Evolutionary conservation across 1,139 yeast species (phyloP), one percentile per base, ranked within the genome.

Genomic region (Candida tunisiensis): DNA sequence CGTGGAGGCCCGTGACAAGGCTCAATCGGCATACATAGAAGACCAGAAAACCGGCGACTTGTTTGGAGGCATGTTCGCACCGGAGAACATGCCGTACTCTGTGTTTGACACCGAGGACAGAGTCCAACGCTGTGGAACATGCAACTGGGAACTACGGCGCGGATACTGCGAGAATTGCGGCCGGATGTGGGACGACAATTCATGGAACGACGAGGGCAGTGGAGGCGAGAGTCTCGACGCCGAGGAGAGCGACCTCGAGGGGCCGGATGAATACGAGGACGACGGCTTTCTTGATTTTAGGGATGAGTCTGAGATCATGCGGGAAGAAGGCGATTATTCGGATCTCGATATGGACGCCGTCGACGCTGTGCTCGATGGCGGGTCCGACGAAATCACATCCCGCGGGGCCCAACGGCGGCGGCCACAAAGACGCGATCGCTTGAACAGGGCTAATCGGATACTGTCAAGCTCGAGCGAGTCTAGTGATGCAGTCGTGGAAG

Each of bases 81-180:
- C n/a, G n/a, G n/a, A n/a, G n/a, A n/a, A n/a, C n/a, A n/a, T 4
- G 22, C 22, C 4, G 15, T 20, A 6, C 19, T 70, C 73, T 0
- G 45, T 64, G 14, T 54, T 73, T 3, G 79, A 69, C 35, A 63
- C 58, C 28, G 72, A 71, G 15, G 93, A 80, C 45, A 88, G 85
- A 2, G 83, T 80, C 6, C 69, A 77, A 0, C 53, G 93, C 31
- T 80, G 93, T 44, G 69, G 80, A 3, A 62, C 65, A 30, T 80
- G 93, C 46, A 80, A 72, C 40, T 79, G 92, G 92, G 93, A 80
- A 44, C 70, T 77, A 3, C 63, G 59, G 35, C 74, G 74, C 0
- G 49, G 57, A 4, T 51, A 47, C 21, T 73, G 80, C 39, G 51
- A 62, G 6, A 68, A 69, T 36, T 72, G 80, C 43, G 35, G 31